Percentiles rank a stretch among this genome's conserved stretches.
These are phyloP conservation scores for Fraxinus americana DNA, from an alignment of 257 asterid species.

Conservation along the genomic window DNA sequence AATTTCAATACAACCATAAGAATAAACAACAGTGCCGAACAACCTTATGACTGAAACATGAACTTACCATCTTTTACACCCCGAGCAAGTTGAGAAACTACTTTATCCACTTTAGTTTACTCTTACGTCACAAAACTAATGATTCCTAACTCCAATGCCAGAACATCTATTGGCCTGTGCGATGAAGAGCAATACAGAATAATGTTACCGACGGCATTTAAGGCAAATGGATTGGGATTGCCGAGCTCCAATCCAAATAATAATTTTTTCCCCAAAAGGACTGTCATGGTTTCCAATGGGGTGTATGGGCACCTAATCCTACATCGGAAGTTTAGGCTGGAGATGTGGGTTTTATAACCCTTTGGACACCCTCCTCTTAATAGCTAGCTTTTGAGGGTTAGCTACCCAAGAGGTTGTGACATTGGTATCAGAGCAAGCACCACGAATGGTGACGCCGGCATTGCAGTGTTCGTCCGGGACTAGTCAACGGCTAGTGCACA, in stretches of 20 bases:
- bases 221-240: background rate
- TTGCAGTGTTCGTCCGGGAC: no score
- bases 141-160: background rate
- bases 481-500: no score
- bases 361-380: no score
- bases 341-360: no score
- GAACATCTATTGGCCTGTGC: background rate
- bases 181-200: background rate
- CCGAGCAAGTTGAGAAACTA: slow-evolving; percentile 1
- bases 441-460: no score
- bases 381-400: no score
- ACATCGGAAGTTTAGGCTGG: no score
- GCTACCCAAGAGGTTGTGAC: no score
- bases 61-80: background rate
- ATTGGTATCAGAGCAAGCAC: no score
- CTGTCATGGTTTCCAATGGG: no score
- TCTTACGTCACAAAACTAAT: background rate
- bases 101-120: background rate
- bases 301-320: no score
- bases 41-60: background rate
- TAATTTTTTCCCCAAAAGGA: background rate
- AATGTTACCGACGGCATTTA: background rate
- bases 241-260: background rate
- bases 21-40: background rate
- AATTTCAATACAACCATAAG: background rate